Evolutionary conservation across 345 rosid species (phyloP), one percentile per base, ranked within the genome.

Genomic region (Pistacia integerrima): DNA sequence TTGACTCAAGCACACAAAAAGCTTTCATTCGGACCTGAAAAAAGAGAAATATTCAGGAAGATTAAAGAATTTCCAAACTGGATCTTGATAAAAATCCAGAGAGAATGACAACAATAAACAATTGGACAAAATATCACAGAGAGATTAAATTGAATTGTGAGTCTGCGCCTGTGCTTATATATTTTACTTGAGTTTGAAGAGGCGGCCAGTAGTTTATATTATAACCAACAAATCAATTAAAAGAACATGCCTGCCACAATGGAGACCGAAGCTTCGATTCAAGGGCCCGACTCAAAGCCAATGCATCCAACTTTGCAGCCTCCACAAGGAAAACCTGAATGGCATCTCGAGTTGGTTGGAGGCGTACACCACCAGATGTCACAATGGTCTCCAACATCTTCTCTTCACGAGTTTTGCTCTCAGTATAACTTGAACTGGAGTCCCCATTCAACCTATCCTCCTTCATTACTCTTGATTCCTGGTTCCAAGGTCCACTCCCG

Each of bases 321-420:
- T 92, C 98, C 69, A 74, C 69, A 30, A 97, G 92, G 80, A 97
- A 91, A 77, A 83, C 87, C 74, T 90, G 95, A 81, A 94, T 82
- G 38, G 97, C 93, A 87, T 97, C 99, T 65, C 97, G 90, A 76
- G 99, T 92, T 57, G 99, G 98, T 81, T 97, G 97, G 69, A 97
- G 80, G 22, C 99, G 97, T 70, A 97, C 94, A 75, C 98, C 98
- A 57, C 99, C 97, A 57, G 93, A 84, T 77, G 97, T 94, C 56
- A 94, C 97, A 81, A 97, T 83, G 60, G 97, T 92, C 82, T 94
- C 99, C 88, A 97, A 80, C 78, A 97, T 84, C 77, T 88, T 88
- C 77, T 91, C 99, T 76, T 97, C 98, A 68, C 86, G 92, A 72
- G 95, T 89, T 88, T 92, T 94, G 65, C 85, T 81, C 81, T 74